Evolutionary conservation across 2,329 filamentous ascomycete genomes (phyloP).

Genomic region (Xylaria sp.): DNA sequence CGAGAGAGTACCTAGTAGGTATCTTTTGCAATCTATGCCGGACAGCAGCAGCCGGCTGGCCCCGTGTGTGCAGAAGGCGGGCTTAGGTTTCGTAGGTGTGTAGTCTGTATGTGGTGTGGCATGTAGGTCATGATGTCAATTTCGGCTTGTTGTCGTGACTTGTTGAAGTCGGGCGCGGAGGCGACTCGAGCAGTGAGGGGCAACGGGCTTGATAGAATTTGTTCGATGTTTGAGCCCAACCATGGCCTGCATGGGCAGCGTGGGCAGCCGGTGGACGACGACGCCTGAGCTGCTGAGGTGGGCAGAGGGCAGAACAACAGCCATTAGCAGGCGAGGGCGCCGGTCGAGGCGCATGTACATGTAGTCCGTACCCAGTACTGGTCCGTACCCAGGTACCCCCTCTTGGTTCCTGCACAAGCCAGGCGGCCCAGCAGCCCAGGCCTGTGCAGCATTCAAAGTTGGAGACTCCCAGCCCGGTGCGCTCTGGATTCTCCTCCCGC

Average conservation of each 20-base stretch:
- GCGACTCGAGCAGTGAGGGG: constrained; percentile 29
- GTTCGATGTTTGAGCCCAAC: background rate
- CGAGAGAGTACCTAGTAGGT: background rate
- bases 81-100: too few species aligned
- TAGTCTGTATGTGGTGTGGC: too few species aligned
- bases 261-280: too few species aligned
- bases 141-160: background rate
- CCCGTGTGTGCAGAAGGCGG: too few species aligned
- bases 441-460: constrained; percentile 23
- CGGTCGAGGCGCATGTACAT: background rate
- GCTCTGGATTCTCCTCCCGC: constrained; percentile 31
- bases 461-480: constrained; percentile 22
- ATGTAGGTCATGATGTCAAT: background rate
- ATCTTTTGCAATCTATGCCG: background rate
- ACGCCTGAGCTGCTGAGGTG: background rate
- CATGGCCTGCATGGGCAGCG: constrained; percentile 1
- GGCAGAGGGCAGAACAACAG: background rate
- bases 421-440: constrained; percentile 4
- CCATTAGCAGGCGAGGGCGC: background rate
- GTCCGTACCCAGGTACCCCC: constrained; percentile 14
- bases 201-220: constrained; percentile 2
- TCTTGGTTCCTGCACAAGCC: constrained; percentile 21
- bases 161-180: constrained; percentile 4
- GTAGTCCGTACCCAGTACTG: too few species aligned
- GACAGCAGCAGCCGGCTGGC: background rate